A percentile compares a stretch with the other conserved stretches of the same genome.
Evolutionary conservation across 2,329 filamentous ascomycete genomes (phyloP).

Genomic region (Ceratocystis cacaofunesta): DNA sequence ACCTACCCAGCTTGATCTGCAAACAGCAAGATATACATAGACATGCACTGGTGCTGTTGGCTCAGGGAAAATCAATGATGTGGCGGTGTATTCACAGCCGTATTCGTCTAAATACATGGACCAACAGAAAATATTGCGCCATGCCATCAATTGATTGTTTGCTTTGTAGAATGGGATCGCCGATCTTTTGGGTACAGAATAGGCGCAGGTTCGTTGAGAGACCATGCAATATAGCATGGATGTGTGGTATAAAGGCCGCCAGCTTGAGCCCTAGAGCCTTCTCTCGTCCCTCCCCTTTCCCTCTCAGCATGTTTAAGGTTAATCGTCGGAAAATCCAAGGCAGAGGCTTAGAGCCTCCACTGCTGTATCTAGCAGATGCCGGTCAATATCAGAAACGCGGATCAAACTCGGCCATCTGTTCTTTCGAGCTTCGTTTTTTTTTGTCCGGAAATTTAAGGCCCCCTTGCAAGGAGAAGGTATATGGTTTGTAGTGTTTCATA

Average conservation of each 20-base stretch:
- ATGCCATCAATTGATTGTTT: neutral
- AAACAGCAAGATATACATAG: too few species aligned
- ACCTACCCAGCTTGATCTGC: too few species aligned
- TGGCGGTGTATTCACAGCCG: neutral
- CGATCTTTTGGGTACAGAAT: neutral
- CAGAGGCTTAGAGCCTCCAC: neutral
- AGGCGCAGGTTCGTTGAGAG: too few species aligned
- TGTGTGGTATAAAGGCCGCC: too few species aligned
- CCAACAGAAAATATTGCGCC: neutral
- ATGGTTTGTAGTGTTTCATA: neutral
- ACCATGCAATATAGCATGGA: too few species aligned
- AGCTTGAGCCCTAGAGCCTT: too few species aligned
- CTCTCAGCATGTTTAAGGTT: neutral
- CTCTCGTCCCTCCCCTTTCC: neutral
- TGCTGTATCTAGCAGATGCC: neutral
- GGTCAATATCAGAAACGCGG: neutral
- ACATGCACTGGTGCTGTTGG: too few species aligned
- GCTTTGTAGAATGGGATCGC: neutral
- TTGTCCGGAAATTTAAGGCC: neutral
- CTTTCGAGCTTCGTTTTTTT: neutral
- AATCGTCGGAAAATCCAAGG: neutral
- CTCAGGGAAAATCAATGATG: too few species aligned
- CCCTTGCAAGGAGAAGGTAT: neutral
- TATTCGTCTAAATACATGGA: neutral
- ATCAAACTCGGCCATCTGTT: neutral